phyloP scores from a whole-genome alignment of 176 grass and related monocot genomes.

The Olyra latifolia region DNA sequence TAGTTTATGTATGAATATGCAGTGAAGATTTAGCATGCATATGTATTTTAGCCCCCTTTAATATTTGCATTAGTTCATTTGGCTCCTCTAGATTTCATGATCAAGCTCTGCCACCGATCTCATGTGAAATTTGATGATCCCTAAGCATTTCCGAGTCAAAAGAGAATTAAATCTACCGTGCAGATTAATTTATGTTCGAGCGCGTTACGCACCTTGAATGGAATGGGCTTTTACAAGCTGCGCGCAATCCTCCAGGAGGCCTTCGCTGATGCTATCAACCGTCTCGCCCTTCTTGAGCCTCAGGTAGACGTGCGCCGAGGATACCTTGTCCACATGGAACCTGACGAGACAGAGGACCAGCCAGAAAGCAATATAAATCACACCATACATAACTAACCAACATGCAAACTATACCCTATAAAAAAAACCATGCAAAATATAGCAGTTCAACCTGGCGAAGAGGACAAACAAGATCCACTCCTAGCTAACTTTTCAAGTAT shows the following conservation, averaged over 20 bases:
- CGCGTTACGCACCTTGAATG: conserved; percentile 65
- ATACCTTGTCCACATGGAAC: conserved; percentile 99
- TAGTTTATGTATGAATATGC: too few species aligned
- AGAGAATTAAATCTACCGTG: not conserved
- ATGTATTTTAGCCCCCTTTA: too few species aligned
- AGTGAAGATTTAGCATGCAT: too few species aligned
- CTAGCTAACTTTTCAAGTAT: not conserved
- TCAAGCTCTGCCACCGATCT: too few species aligned
- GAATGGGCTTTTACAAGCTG: conserved; percentile 97
- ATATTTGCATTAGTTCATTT: too few species aligned
- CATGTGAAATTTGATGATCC: too few species aligned
- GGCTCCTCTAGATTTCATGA: too few species aligned
- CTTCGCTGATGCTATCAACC: conserved; percentile 75
- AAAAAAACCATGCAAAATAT: not conserved
- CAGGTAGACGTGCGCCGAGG: conserved; percentile 97
- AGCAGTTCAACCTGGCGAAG: not conserved
- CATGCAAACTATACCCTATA: too few species aligned
- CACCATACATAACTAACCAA: not conserved
- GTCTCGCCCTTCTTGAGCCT: conserved; percentile 85
- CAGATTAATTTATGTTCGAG: too few species aligned
- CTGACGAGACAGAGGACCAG: conserved; percentile 24
- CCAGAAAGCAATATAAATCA: not conserved
- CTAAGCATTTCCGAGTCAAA: not conserved
- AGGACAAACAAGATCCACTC: not conserved
- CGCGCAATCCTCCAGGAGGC: conserved; percentile 79